Evolutionary conservation across 2,329 filamentous ascomycete genomes (phyloP), one percentile per base, ranked within the genome.

Genomic region (Fusarium sp.): DNA sequence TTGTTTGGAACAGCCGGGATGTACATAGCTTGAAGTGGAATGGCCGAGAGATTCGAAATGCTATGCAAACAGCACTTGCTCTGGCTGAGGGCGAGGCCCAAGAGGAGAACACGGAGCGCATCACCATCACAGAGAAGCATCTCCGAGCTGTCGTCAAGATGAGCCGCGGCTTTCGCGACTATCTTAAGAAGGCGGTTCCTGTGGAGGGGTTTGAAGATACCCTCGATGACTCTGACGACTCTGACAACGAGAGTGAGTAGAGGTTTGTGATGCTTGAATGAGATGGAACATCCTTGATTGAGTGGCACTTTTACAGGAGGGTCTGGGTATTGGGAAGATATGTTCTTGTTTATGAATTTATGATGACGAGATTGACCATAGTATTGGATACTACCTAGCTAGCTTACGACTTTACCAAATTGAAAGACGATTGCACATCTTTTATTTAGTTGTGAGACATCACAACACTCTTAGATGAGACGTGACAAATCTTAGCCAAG

Each of bases 61-160:
- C 76, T 5, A 78, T 80, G 70, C 79, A 80, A 69, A 80, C 78
- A 2, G 78, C 79, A 1, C 73, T 81, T 15, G 77, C 78, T 4
- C 69, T 81, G 25, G 80, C 79, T 6, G 78, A 81, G 72, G 75
- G 67, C 13, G 77, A 80, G 35, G 75, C 77, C 12, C 62, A 77
- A 24, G 77, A 78, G 24, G 72, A 75, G 36, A 72, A 69, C 7
- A 45, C 61, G 7, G 75, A 75, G 9, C 71, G 67, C 10, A 64
- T 74, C 26, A 66, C 70, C 15, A 60, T 75, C n/a, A 52, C 57
- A 5, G 73, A 75, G 58, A 75, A 74, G 64, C 74, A 75, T 34
- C 49, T 75, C 13, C 69, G 72, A 4, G 73, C 74, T 13, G 73
- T 75, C n/a, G 72, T 74, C 36, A 74, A 75, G 66, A 73, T 75